Evolutionary conservation across 1,284 basidiomycete species (phyloP).

Genomic region (Ceraceosorus guamensis): DNA sequence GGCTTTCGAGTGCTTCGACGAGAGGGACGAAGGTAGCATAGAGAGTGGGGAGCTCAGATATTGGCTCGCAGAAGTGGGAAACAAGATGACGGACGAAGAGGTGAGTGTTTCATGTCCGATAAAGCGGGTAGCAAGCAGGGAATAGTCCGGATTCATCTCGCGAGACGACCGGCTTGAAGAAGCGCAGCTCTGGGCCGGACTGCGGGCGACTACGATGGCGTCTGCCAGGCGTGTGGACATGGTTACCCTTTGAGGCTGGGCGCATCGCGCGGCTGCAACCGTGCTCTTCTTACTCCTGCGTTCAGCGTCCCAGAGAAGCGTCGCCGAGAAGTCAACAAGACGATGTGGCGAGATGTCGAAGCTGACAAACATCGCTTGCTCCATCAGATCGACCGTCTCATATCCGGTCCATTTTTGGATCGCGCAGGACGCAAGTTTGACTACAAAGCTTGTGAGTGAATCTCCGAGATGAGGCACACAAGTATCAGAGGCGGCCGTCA

Average conservation of each 20-base stretch:
- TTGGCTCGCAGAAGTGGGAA: slow-evolving; percentile 38
- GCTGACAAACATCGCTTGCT: neutral
- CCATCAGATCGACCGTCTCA: slow-evolving; percentile 27
- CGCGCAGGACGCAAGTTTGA: slow-evolving; percentile 37
- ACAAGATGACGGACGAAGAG: slow-evolving; percentile 37
- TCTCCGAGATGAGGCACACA: neutral
- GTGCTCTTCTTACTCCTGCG: no score
- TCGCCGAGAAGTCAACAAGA: neutral
- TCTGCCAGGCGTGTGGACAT: no score
- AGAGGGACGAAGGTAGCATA: slow-evolving; percentile 39
- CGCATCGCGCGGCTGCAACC: no score
- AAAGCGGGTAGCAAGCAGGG: no score
- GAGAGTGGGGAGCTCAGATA: slow-evolving; percentile 33
- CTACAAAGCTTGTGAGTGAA: slow-evolving; percentile 41
- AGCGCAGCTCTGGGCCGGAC: no score
- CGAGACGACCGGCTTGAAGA: no score
- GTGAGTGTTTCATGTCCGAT: slow-evolving; percentile 7
- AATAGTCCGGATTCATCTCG: no score
- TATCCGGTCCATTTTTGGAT: slow-evolving; percentile 39
- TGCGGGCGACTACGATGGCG: no score
- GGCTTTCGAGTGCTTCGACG: slow-evolving; percentile 47
- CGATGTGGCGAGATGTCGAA: neutral
- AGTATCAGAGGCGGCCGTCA: neutral
- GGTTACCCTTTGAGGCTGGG: no score
- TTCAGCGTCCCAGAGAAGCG: neutral